A percentile compares a stretch with the other conserved stretches of the same genome.
Evolutionary conservation across 176 grass and related monocot genomes (phyloP).

Genomic region (Hsuehochloa calcarea): DNA sequence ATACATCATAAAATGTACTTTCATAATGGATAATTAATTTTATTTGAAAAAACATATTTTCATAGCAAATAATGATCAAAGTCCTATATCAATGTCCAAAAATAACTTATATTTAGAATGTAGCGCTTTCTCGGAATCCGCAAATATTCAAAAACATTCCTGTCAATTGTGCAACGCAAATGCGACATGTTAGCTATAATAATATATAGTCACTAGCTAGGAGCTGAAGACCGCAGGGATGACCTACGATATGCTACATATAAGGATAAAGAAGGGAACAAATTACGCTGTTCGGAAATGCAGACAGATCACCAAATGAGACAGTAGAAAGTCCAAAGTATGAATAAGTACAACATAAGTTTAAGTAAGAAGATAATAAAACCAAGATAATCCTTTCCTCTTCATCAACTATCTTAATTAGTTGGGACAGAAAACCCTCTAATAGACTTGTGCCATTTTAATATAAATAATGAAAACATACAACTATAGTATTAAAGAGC

Average conservation of each 20-base stretch:
- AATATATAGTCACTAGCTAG: not conserved
- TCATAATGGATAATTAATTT: too few species aligned
- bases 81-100: too few species aligned
- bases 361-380: constrained; percentile 18
- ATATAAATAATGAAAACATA: not conserved
- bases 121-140: not conserved
- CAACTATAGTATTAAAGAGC: not conserved
- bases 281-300: not conserved
- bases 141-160: constrained; percentile 3
- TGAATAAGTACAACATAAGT: constrained; percentile 13
- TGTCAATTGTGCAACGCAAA: not conserved
- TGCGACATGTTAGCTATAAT: not conserved
- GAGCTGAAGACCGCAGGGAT: not conserved
- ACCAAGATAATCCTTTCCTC: constrained; percentile 3
- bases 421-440: not conserved
- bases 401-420: not conserved
- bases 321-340: constrained; percentile 22
- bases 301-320: not conserved
- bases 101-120: too few species aligned
- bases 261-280: not conserved
- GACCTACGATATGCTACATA: not conserved
- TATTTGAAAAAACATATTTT: too few species aligned
- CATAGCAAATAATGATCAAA: too few species aligned
- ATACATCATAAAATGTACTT: too few species aligned
- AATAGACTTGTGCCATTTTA: not conserved